Base-by-base conservation (phyloP, 805 yeast species). In the Groenewaldozyma salmanticensis region DNA sequence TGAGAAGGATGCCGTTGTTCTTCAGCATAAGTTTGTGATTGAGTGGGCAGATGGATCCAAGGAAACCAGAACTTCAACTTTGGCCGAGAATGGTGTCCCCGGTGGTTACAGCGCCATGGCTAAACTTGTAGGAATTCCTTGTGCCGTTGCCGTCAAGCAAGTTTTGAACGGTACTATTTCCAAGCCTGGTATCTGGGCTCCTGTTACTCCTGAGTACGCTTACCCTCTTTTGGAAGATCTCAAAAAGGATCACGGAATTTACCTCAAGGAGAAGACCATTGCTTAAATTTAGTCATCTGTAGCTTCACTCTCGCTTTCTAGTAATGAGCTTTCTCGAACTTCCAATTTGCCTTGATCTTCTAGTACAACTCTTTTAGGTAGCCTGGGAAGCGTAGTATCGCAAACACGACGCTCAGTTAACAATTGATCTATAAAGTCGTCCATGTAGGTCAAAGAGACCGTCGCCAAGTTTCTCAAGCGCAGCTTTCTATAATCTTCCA, bases 101-200 rank as follows among this genome's bases (percentile, higher is more conserved):
- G 86, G 88, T 46, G 90, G 92, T 42, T 92, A 90, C 79, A 81
- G 95, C 32, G 88, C 97, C 27, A 92, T 92, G 98, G 98, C 98
- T 52, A 88, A 90, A 63, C 76, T 85, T 50, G 98, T 92, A 42
- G 98, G 98, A 71, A 90, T 87, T 49, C 98, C 98, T 52, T 90
- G 95, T 68, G 96, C 96, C 42, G 94, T 92, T 62, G 98, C 97
- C 22, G 72, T 82, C 45, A 77, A 77, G 67, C 81, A 83, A 65
- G 82, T 92, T 48, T 73, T 92, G 55, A 77, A 82, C 52, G 96
- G 96, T 51, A 75, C 79, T 43, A 72, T 77, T 55, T 72, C 73
- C 54, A 74, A 70, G 47, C 84, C 86, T 43, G 98, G 98, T 54
- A 72, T 92, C 60, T 72, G 79, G 53, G 97, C 96, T 42, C 98